phyloP scores from a whole-genome alignment of 2,329 filamentous ascomycete species.

The Torrubiella hemipterigena region DNA sequence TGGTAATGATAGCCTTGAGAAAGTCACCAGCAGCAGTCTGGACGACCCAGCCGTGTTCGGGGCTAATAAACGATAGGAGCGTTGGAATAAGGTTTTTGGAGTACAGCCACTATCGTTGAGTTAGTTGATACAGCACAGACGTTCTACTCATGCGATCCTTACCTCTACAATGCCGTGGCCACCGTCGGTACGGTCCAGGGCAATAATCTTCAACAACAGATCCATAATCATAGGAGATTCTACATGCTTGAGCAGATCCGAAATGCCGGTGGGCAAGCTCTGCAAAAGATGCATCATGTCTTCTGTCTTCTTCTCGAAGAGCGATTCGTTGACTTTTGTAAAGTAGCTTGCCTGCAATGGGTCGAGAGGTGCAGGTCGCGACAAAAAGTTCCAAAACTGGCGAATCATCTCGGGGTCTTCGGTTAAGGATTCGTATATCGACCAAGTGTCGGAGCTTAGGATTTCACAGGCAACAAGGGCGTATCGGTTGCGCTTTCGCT shows the following conservation, averaged over 20 bases:
- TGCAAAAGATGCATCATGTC: conserved; percentile 92
- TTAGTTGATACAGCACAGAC: conserved; percentile 10
- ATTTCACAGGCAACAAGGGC: conserved; percentile 90
- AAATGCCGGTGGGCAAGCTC: conserved; percentile 66
- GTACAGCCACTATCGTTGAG: conserved; percentile 65
- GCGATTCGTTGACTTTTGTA: conserved; percentile 95
- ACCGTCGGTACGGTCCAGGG: conserved; percentile 81
- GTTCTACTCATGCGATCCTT: conserved; percentile 20
- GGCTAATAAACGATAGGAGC: conserved; percentile 74
- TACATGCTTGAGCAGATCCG: conserved; percentile 81
- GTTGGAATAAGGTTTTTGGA: conserved; percentile 77
- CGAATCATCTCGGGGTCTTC: conserved; percentile 68
- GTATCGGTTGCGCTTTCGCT: conserved; percentile 87
- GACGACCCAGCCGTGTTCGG: conserved; percentile 75
- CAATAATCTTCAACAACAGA: conserved; percentile 89
- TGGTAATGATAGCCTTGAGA: conserved; percentile 96
- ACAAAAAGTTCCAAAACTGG: conserved; percentile 85
- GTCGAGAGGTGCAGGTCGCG: conserved; percentile 73
- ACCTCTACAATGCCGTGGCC: conserved; percentile 91
- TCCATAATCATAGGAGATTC: conserved; percentile 99
- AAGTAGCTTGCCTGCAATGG: conserved; percentile 95
- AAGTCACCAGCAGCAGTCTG: conserved; percentile 97
- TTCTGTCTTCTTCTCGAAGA: conserved; percentile 95
- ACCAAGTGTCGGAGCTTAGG: conserved; percentile 91
- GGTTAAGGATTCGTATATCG: conserved; percentile 85